phyloP scores from a whole-genome alignment of 2,329 filamentous ascomycete species.

The Penicillium psychrosexuale region DNA sequence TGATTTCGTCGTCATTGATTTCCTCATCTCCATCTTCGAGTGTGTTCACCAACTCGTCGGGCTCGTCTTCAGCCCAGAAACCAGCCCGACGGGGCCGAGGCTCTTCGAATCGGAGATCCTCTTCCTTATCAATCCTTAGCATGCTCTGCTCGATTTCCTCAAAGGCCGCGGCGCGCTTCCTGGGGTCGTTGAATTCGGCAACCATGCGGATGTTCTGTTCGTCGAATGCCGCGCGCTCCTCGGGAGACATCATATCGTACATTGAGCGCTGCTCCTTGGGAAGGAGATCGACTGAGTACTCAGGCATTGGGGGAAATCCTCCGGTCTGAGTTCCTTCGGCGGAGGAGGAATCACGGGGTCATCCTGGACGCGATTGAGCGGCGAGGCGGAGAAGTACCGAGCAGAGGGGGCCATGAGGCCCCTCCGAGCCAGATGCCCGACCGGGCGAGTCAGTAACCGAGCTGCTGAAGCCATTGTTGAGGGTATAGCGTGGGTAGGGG shows the following conservation, averaged over 20 bases:
- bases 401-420: conserved; percentile 23
- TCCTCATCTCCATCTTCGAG: conserved; percentile 56
- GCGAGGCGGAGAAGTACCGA: conserved; percentile 37
- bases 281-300: conserved; percentile 38
- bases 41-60: conserved; percentile 40
- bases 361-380: conserved; percentile 32
- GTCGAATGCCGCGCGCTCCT: conserved; percentile 38
- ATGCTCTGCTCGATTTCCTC: conserved; percentile 34
- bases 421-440: conserved; percentile 33
- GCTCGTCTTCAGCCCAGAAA: conserved; percentile 46
- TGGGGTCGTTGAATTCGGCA: conserved; percentile 38
- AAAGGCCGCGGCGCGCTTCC: conserved; percentile 27
- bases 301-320: conserved; percentile 31
- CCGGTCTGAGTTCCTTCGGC: conserved; percentile 27
- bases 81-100: conserved; percentile 26
- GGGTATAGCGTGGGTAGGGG: conserved; percentile 15
- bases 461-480: conserved; percentile 41
- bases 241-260: conserved; percentile 40
- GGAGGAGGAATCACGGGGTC: conserved; percentile 32
- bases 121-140: conserved; percentile 31
- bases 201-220: conserved; percentile 36
- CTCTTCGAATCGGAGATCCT: conserved; percentile 31
- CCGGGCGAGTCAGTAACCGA: conserved; percentile 39
- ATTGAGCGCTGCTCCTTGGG: conserved; percentile 35
- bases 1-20: conserved; percentile 74